Conservation (phyloP, 2,329 filamentous ascomycete genomes). For the Talaromyces sp. region DNA sequence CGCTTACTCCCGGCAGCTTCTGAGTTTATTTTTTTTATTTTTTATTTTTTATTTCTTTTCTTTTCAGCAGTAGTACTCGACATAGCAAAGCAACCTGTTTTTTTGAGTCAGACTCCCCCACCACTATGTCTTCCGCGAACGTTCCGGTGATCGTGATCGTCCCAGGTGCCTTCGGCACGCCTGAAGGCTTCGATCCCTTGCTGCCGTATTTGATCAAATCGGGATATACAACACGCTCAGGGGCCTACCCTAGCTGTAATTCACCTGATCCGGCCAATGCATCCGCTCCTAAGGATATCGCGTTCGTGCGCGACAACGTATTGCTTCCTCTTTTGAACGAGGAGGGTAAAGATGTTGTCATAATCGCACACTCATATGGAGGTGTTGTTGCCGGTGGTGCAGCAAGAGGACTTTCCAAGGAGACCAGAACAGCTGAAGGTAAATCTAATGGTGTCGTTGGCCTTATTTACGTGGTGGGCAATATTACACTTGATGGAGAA, state of each 20-base stretch:
- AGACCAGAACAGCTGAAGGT: background rate
- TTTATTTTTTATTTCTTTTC: too few species aligned
- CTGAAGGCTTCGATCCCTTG: background rate
- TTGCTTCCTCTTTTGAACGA: background rate
- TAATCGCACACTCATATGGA: background rate
- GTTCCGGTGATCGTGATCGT: background rate
- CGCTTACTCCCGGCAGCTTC: background rate
- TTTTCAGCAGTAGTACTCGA: background rate
- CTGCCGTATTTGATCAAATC: background rate
- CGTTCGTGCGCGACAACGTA: background rate
- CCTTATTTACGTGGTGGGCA: background rate
- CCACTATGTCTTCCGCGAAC: background rate
- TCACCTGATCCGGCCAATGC: background rate
- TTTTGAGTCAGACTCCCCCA: background rate
- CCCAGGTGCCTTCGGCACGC: background rate
- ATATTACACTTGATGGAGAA: background rate
- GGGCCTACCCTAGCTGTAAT: background rate
- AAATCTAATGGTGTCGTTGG: background rate
- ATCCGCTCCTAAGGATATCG: background rate
- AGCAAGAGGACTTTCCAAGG: background rate
- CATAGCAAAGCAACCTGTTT: background rate
- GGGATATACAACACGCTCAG: background rate
- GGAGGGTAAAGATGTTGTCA: background rate
- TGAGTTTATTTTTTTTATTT: too few species aligned
- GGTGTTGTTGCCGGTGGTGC: background rate